Base-by-base conservation (phyloP, 192 early-diverging fungal genomes). In the Podila minutissima region DNA sequence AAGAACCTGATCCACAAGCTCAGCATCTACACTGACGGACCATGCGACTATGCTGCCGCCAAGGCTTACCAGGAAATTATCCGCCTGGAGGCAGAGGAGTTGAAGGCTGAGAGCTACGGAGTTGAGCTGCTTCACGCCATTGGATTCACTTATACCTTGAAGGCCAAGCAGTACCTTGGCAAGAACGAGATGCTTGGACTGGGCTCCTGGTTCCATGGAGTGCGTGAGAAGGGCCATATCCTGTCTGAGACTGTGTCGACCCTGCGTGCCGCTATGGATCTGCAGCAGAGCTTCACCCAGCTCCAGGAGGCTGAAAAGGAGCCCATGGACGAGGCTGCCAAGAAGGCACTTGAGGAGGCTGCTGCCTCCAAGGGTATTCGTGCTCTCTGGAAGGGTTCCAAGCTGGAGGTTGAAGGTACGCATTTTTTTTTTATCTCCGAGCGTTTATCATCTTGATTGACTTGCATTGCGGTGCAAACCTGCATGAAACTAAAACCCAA, bases 121-220 rank as follows among this genome's bases (percentile, higher is more conserved):
- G 90, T 96, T 17, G 97, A 98, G 82, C 87, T 99, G 19, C 83
- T 99, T 62, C 95, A 98, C 81, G 92, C 94, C 7, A 93, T 98
- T 69, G 98, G 98, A 61, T 94, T 92, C 84, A 95, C 94, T 4
- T 99, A 99, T 83, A 85, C 84, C 51, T 86, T 94, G 63, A 97
- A 97, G 84, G 93, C 95, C 15, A 92, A 93, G 63, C 96, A 98
- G 78, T 93, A 92, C 72, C 82, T 92, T 35, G 89, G 89, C 62
- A 87, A 87, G 55, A 86, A 89, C 33, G 89, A 92, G 66, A 88
- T 93, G 66, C 86, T 95, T 71, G 94, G 94, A 51, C 81, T 95
- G 63, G 89, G 91, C 65, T 86, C 89, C 33, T 88, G 92, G 71
- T 91, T 90, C 82, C 90, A 93, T 62, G 82, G 89, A 75, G 84